Base-by-base conservation (phyloP, 1,139 yeast genomes). In the Yamadazyma mexicana region DNA sequence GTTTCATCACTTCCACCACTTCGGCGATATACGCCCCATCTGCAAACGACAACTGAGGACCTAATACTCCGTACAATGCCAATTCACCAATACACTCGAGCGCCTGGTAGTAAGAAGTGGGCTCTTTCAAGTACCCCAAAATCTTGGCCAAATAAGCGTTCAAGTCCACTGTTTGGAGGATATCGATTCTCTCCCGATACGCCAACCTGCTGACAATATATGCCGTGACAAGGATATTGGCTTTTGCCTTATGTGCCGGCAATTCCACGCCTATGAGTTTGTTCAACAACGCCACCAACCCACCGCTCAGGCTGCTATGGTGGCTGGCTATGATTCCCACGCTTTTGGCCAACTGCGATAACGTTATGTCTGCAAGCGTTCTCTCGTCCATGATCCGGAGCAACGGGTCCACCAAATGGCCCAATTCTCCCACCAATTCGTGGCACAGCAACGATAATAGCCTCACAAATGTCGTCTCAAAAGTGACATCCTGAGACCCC, bases 251-350 rank as follows among this genome's bases (percentile, higher is more conserved):
- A 36, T 51, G 51, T 4, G 49, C 36, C 3, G 58, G 45, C 6
- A 47, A 39, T 5, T 49, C 48, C 4, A 44, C 45, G 1, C 28
- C 27, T 1, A 44, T 29, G 15, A 58, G 49, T 3, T 37, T 40
- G 0, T 28, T 38, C 12, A 52, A 38, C 5, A 58, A 36, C 0
- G 32, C 33, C 1, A 17, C 11, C 1, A 63, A 40, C 1, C 37
- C 36, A 0, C 31, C 39, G 14, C 51, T 48, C 8, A 34, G 35
- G 33, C 52, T 55, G 0, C 42, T 37, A 2, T 69, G 69, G 46
- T 78, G 77, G 37, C 85, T 72, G 1, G 72, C 74, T 34, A 85
- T 59, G 4, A 84, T 73, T 23, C 86, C 91, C 22, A 80, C 50
- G 0, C 73, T 57, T 39, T 68, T 71, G 4, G 85, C 73, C 3